These are phyloP conservation scores for Alternaria sp. DNA, from an alignment of 2,329 filamentous ascomycete species.

Conservation along the genomic window DNA sequence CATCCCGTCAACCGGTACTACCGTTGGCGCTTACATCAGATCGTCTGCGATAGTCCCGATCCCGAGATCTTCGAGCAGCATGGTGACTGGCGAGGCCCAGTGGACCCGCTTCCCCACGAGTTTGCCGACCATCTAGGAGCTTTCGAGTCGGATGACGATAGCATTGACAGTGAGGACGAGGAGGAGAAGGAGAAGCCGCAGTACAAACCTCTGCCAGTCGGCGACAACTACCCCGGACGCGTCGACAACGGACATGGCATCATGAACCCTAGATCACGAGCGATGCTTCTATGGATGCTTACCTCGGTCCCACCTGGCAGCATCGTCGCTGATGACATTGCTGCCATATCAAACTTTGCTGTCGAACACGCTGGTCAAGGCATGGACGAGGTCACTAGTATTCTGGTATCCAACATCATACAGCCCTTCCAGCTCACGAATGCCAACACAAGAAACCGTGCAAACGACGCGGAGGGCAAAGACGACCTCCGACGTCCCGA, in stretches of 20 bases:
- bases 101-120: conserved; percentile 78
- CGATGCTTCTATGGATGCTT: conserved; percentile 84
- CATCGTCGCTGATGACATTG: conserved; percentile 82
- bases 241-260: conserved; percentile 42
- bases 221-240: conserved; percentile 42
- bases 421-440: conserved; percentile 76
- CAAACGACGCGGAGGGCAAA: conserved; percentile 30
- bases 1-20: conserved; percentile 82
- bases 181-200: conserved; percentile 52
- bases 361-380: conserved; percentile 86
- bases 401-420: conserved; percentile 83
- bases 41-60: conserved; percentile 66
- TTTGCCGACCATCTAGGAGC: conserved; percentile 79
- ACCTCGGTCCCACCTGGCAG: conserved; percentile 79
- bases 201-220: conserved; percentile 36
- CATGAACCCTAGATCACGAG: conserved; percentile 49
- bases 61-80: conserved; percentile 39
- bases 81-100: conserved; percentile 75
- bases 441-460: conserved; percentile 67
- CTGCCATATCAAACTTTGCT: conserved; percentile 84
- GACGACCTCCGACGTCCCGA: conserved; percentile 36
- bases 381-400: conserved; percentile 88
- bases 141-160: conserved; percentile 66
- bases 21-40: conserved; percentile 88
- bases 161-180: conserved; percentile 73